These are phyloP conservation scores for Tilletiopsis washingtonensis DNA, from an alignment of 1,284 basidiomycete genomes.

Conservation along the genomic window DNA sequence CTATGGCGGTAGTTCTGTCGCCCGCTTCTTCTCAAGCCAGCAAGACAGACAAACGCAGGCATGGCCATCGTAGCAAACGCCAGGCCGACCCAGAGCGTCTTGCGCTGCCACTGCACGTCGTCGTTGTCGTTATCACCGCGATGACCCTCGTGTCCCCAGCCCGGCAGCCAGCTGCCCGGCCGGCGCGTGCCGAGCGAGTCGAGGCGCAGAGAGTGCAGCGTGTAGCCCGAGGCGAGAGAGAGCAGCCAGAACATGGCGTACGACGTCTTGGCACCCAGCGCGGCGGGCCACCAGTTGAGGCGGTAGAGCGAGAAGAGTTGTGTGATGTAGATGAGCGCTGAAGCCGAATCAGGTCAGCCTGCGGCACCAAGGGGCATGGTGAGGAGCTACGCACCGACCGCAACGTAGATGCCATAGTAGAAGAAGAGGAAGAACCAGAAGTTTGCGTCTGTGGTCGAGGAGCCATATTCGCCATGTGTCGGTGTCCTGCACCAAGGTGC, in stretches of 20 bases:
- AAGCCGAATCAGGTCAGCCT: constrained; percentile 46
- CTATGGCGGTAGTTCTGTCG: constrained; percentile 44
- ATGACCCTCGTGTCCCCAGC: not conserved
- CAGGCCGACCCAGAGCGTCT: constrained; percentile 55
- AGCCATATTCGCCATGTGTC: not conserved
- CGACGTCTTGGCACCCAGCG: constrained; percentile 52
- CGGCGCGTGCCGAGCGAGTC: constrained; percentile 3
- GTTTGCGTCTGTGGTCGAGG: constrained; percentile 24
- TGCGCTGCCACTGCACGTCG: constrained; percentile 55
- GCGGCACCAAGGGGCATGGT: not conserved
- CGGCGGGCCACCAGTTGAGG: constrained; percentile 50
- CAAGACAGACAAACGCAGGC: constrained; percentile 50
- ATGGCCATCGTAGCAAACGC: constrained; percentile 55
- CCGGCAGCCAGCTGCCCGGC: not conserved
- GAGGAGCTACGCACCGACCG: constrained; percentile 11
- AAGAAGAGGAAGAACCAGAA: constrained; percentile 47
- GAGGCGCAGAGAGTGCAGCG: constrained; percentile 47
- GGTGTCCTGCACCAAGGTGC: not conserved
- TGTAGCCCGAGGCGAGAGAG: constrained; percentile 50
- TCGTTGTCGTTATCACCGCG: constrained; percentile 8
- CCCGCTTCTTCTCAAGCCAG: constrained; percentile 36
- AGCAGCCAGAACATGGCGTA: constrained; percentile 53
- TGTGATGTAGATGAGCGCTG: constrained; percentile 46
- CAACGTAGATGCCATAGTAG: constrained; percentile 45
- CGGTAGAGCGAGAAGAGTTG: constrained; percentile 55